Percentiles rank a stretch among this genome's conserved stretches.
Evolutionary conservation across 345 rosid genomes (phyloP).

Genomic region (thale cress (Arabidopsis thaliana)): DNA sequence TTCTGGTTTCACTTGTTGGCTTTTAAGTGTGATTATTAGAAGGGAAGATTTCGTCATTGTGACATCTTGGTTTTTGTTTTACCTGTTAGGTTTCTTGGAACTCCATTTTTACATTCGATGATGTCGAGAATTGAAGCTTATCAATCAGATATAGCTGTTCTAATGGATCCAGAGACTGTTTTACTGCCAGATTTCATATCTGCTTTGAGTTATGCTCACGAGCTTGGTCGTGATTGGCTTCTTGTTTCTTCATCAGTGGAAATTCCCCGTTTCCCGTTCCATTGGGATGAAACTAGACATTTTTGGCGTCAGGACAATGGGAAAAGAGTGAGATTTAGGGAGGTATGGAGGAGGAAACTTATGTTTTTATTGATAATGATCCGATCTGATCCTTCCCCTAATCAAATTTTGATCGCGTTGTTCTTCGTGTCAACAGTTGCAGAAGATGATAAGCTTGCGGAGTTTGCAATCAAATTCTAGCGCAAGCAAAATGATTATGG

Average conservation of each 20-base stretch:
- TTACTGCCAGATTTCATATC: slow-evolving; percentile 64
- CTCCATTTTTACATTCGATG: slow-evolving; percentile 90
- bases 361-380: slow-evolving; percentile 6
- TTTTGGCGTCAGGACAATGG: slow-evolving; percentile 65
- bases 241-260: slow-evolving; percentile 66
- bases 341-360: slow-evolving; percentile 62
- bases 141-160: slow-evolving; percentile 59
- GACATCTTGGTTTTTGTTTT: background rate
- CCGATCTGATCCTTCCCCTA: slow-evolving; percentile 1
- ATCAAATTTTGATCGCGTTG: slow-evolving; percentile 42
- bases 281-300: slow-evolving; percentile 57
- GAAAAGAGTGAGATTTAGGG: slow-evolving; percentile 49
- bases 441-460: slow-evolving; percentile 55
- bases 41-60: background rate
- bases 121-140: slow-evolving; percentile 59
- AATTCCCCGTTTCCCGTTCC: slow-evolving; percentile 61
- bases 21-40: background rate
- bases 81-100: slow-evolving; percentile 72
- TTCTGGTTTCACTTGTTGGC: background rate
- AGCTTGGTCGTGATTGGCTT: slow-evolving; percentile 70
- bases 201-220: slow-evolving; percentile 59
- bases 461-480: slow-evolving; percentile 49
- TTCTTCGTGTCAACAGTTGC: slow-evolving; percentile 64
- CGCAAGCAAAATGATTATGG: slow-evolving; percentile 62
- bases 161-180: slow-evolving; percentile 61